A percentile compares a stretch with the other conserved stretches of the same genome.
Conservation (phyloP, 257 asterid genomes). For the Solanum habrochaites region DNA sequence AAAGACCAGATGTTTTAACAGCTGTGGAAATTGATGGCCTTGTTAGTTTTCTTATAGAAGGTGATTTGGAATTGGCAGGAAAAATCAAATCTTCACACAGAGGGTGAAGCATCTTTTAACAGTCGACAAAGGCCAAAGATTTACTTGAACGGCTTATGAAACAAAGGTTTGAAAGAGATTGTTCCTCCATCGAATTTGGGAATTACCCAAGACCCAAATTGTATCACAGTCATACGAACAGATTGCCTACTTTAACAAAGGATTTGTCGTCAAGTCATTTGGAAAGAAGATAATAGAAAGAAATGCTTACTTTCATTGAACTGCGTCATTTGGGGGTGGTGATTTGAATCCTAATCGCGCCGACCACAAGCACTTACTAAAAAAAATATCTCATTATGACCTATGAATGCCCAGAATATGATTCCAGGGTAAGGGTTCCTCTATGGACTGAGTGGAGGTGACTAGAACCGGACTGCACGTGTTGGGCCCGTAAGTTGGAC, state of each 20-base stretch:
- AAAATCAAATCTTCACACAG: constrained; percentile 37
- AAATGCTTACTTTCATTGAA: constrained; percentile 44
- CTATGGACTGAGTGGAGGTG: constrained; percentile 55
- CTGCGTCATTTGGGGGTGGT: constrained; percentile 59
- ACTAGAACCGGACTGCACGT: constrained; percentile 51
- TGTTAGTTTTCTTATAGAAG: constrained; percentile 18
- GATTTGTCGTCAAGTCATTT: constrained; percentile 54
- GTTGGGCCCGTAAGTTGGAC: constrained; percentile 57
- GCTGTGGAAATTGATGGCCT: constrained; percentile 36
- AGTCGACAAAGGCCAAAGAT: constrained; percentile 29
- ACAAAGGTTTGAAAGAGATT: constrained; percentile 46
- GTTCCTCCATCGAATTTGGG: constrained; percentile 42
- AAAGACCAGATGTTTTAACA: constrained; percentile 50
- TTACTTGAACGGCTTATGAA: constrained; percentile 52
- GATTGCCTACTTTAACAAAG: constrained; percentile 46
- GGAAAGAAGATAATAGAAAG: constrained; percentile 54
- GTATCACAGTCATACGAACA: no score
- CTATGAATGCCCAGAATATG: constrained; percentile 64
- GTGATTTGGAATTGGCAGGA: constrained; percentile 35
- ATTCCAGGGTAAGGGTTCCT: constrained; percentile 53
- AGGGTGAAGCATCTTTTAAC: constrained; percentile 50
- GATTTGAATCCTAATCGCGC: constrained; percentile 55
- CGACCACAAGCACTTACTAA: constrained; percentile 66
- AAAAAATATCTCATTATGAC: constrained; percentile 57
- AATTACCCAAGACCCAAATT: constrained; percentile 44